phyloP scores from a whole-genome alignment of 1,139 yeast genomes.

The Diutina neorugosa region DNA sequence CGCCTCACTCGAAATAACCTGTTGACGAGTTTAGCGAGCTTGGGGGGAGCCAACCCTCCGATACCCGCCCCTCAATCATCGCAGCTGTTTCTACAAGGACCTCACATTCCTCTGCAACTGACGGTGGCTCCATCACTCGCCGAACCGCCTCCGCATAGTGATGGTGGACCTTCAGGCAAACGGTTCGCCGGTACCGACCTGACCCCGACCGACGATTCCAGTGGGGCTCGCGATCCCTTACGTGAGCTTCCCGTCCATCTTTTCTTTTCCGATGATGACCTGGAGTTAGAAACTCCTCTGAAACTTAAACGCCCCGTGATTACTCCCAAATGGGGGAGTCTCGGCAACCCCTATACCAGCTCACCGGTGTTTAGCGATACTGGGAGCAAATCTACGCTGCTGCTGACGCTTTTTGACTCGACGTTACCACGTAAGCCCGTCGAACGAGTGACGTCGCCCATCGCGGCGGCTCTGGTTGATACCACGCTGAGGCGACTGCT shows the following conservation, averaged over 20 bases:
- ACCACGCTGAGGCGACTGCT: background rate
- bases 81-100: background rate
- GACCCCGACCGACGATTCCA: background rate
- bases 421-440: background rate
- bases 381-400: background rate
- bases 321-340: background rate
- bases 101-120: background rate
- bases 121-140: background rate
- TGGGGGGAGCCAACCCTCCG: background rate
- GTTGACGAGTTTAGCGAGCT: slow-evolving; percentile 1
- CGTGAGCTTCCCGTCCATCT: background rate
- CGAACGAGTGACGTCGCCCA: background rate
- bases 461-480: background rate
- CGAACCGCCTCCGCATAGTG: background rate
- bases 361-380: background rate
- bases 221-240: background rate
- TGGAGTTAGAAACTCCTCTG: slow-evolving; percentile 2
- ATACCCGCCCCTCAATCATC: background rate
- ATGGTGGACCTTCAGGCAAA: background rate
- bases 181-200: background rate
- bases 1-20: slow-evolving; percentile 1
- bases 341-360: background rate
- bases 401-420: background rate
- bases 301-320: background rate
- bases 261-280: slow-evolving; percentile 3